These are phyloP conservation scores for Beauveria asiatica DNA, from an alignment of 2,329 filamentous ascomycete genomes.

Conservation along the genomic window DNA sequence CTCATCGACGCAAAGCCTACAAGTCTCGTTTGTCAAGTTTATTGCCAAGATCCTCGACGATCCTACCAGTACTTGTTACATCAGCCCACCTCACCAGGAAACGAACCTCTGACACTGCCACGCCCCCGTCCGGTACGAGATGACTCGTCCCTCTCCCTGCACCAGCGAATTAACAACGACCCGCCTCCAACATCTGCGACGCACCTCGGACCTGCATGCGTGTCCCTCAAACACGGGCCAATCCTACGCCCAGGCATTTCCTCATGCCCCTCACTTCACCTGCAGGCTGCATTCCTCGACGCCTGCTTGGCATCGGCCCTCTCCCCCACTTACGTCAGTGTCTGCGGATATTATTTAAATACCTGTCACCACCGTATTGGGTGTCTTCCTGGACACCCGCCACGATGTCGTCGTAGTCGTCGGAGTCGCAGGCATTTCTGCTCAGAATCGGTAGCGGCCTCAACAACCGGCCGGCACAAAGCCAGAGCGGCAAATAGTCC, in stretches of 20 bases:
- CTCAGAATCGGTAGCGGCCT: background rate
- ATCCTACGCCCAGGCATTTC: too few relatives aligned
- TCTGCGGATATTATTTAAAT: background rate
- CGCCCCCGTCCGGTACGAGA: background rate
- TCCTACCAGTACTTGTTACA: too few relatives aligned
- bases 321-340: background rate
- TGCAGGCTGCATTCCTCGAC: background rate
- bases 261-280: background rate
- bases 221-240: too few relatives aligned
- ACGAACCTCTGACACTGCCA: background rate
- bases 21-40: too few relatives aligned
- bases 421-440: background rate
- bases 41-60: too few relatives aligned
- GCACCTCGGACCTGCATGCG: too few relatives aligned
- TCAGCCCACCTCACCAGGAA: too few relatives aligned
- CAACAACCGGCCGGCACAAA: background rate
- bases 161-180: too few relatives aligned
- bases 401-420: constrained; percentile 50
- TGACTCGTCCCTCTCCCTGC: background rate
- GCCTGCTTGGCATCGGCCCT: background rate
- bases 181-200: too few relatives aligned
- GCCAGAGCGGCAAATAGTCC: background rate
- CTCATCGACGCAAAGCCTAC: too few relatives aligned
- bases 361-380: background rate
- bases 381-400: constrained; percentile 23